These are phyloP conservation scores for Lantana camara DNA, from an alignment of 257 asterid genomes.

Conservation along the genomic window DNA sequence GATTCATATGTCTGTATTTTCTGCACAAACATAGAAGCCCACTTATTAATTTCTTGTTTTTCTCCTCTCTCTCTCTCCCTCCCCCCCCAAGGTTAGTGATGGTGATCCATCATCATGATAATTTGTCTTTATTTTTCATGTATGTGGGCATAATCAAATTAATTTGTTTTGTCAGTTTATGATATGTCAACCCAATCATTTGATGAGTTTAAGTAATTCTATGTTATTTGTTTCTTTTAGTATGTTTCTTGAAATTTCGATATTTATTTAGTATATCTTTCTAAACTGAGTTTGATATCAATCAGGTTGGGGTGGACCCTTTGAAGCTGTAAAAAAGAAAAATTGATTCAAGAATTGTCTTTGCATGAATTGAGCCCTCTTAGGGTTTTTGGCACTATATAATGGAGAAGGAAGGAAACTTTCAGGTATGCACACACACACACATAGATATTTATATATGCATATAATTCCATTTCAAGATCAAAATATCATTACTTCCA, in stretches of 20 bases:
- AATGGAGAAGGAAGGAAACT: slow-evolving; percentile 74
- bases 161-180: slow-evolving; percentile 34
- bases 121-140: slow-evolving; percentile 26
- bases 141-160: slow-evolving; percentile 25
- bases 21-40: slow-evolving; percentile 12
- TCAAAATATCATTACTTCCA: too few species aligned
- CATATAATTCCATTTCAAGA: slow-evolving; percentile 6
- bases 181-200: slow-evolving; percentile 35
- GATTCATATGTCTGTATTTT: slow-evolving; percentile 15
- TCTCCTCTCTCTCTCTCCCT: not conserved
- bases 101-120: slow-evolving; percentile 16
- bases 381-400: slow-evolving; percentile 35
- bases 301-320: slow-evolving; percentile 53
- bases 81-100: slow-evolving; percentile 26
- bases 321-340: slow-evolving; percentile 27
- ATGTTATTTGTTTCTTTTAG: too few species aligned
- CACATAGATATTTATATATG: not conserved
- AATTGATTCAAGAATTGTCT: slow-evolving; percentile 19
- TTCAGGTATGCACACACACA: slow-evolving; percentile 42
- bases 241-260: slow-evolving; percentile 11
- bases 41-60: not conserved
- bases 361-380: slow-evolving; percentile 33
- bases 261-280: slow-evolving; percentile 18
- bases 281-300: not conserved
- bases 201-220: slow-evolving; percentile 21